phyloP scores from a whole-genome alignment of 768 basidiomycete genomes.

The Gelatoporia subvermispora region DNA sequence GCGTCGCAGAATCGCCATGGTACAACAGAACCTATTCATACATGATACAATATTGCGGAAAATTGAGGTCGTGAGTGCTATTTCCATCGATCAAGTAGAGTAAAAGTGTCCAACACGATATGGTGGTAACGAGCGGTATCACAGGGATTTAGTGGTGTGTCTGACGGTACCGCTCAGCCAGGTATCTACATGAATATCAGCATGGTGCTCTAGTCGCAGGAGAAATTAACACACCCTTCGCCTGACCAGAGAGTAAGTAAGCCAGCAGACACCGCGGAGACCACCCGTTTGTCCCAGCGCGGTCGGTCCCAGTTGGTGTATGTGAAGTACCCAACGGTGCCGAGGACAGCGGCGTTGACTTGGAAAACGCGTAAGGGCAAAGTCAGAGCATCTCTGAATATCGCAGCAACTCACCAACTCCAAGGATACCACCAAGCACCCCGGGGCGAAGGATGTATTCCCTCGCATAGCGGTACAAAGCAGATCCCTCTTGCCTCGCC shows the following conservation, averaged over 20 bases:
- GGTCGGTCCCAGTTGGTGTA: constrained; percentile 64
- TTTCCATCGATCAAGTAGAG: constrained; percentile 31
- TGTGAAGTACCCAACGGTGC: constrained; percentile 55
- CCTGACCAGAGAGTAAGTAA: constrained; percentile 56
- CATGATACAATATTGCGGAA: too few relatives aligned
- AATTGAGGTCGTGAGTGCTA: constrained; percentile 45
- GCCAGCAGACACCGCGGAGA: constrained; percentile 54
- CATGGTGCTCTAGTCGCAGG: not conserved
- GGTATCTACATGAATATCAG: constrained; percentile 23
- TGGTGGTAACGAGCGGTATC: too few relatives aligned
- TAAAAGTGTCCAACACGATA: too few relatives aligned
- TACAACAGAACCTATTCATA: too few relatives aligned
- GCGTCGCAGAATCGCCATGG: too few relatives aligned
- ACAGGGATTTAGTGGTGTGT: constrained; percentile 14
- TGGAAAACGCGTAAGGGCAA: not conserved
- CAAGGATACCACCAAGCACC: constrained; percentile 60
- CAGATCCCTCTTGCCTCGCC: constrained; percentile 53
- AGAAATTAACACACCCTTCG: constrained; percentile 51
- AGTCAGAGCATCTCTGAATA: not conserved
- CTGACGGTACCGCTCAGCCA: constrained; percentile 37
- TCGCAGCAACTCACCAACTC: constrained; percentile 42
- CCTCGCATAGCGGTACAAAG: constrained; percentile 47
- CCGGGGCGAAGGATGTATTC: constrained; percentile 60
- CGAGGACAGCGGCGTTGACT: constrained; percentile 65
- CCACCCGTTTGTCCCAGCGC: constrained; percentile 57